phyloP scores from a whole-genome alignment of 345 rosid genomes.

The Eucalyptus cladocalyx region DNA sequence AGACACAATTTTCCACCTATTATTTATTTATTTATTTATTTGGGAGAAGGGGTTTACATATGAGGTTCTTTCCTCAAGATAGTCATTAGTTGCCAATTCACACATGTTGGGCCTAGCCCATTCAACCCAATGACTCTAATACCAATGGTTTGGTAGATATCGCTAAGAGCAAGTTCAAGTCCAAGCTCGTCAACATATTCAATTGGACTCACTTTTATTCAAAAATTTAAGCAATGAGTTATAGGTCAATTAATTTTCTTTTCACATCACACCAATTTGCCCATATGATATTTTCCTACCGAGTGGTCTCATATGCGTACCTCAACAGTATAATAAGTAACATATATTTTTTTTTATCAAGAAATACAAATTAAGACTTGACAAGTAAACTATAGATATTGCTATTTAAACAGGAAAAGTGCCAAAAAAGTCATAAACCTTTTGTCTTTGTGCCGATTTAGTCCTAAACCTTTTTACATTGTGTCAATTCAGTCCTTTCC shows the following conservation, averaged over 20 bases:
- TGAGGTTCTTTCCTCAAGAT: background rate
- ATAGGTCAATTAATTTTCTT: background rate
- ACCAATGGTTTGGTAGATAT: background rate
- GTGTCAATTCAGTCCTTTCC: no score
- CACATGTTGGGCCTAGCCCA: background rate
- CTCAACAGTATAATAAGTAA: background rate
- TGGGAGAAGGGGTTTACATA: accelerated
- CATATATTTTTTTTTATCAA: no score
- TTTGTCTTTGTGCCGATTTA: no score
- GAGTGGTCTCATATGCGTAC: background rate
- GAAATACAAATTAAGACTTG: background rate
- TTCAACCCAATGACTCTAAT: background rate
- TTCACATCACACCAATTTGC: background rate
- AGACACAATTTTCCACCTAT: background rate
- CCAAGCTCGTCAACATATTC: accelerated
- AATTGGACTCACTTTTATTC: accelerated
- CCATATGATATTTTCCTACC: background rate
- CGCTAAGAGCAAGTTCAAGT: background rate
- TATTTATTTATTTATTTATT: no score
- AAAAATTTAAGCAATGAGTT: background rate
- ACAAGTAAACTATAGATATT: background rate
- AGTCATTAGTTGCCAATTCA: background rate
- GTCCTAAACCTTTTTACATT: no score
- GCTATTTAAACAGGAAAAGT: background rate
- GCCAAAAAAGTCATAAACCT: no score